Percentiles rank a stretch among this genome's conserved stretches.
Conservation (phyloP, 1,139 yeast species). For the Pichia sp. region DNA sequence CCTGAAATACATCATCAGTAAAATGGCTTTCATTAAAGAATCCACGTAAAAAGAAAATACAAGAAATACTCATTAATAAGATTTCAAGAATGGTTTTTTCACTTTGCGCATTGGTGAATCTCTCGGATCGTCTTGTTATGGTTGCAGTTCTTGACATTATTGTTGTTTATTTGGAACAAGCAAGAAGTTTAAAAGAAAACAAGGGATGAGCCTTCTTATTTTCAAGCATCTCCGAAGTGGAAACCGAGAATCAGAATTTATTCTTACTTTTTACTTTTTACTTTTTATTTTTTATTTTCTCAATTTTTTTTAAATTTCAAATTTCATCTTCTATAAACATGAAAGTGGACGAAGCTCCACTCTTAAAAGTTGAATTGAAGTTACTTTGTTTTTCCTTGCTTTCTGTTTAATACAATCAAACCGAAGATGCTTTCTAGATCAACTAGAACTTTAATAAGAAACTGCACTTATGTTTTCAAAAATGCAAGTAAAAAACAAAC, state of each 20-base stretch:
- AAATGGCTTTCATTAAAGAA: conserved; percentile 45
- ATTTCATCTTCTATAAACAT: too few species aligned
- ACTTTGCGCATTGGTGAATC: conserved; percentile 20
- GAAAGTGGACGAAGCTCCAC: background rate
- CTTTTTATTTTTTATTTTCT: background rate
- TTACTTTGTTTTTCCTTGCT: background rate
- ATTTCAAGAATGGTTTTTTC: conserved; percentile 38
- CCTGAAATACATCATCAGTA: conserved; percentile 37
- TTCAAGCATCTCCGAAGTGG: background rate
- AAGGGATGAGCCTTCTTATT: background rate
- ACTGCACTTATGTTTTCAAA: background rate
- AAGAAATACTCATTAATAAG: conserved; percentile 40
- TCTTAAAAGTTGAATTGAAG: background rate
- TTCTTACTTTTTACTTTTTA: background rate
- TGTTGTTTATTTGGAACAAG: background rate
- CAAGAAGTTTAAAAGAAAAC: background rate
- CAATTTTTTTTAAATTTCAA: background rate
- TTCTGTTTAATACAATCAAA: background rate
- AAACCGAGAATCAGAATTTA: background rate
- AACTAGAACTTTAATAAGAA: conserved; percentile 1
- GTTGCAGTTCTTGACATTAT: background rate
- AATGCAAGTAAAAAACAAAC: background rate
- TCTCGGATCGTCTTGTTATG: conserved; percentile 12
- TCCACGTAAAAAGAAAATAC: conserved; percentile 46
- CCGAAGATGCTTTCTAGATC: conserved; percentile 9